phyloP scores from a whole-genome alignment of 2,329 filamentous ascomycete species.

The Penicillium expansum region DNA sequence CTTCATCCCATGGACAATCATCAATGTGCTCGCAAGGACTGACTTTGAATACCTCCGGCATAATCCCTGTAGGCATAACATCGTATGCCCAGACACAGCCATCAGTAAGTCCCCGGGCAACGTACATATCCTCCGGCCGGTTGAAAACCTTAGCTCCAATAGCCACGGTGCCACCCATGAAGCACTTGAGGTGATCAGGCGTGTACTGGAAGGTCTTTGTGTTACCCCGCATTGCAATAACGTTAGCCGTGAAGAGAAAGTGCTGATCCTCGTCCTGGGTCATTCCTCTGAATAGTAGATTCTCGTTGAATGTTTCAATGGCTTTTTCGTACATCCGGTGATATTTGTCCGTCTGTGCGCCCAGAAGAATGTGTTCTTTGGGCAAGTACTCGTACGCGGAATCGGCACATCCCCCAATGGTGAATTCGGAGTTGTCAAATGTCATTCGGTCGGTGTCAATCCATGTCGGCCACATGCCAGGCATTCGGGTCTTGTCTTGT shows the following conservation, averaged over 20 bases:
- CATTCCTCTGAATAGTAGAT: slow-evolving; percentile 48
- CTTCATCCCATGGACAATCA: slow-evolving; percentile 55
- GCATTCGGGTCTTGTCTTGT: slow-evolving; percentile 67
- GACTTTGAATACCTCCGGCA: slow-evolving; percentile 59
- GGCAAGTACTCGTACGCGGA: slow-evolving; percentile 52
- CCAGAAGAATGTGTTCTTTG: slow-evolving; percentile 48
- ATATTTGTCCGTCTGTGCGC: slow-evolving; percentile 43
- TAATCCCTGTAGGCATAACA: slow-evolving; percentile 56
- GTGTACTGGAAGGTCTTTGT: slow-evolving; percentile 32
- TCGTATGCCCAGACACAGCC: slow-evolving; percentile 63
- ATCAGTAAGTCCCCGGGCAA: slow-evolving; percentile 57
- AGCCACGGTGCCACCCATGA: slow-evolving; percentile 61
- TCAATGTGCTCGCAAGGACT: slow-evolving; percentile 47
- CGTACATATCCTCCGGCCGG: slow-evolving; percentile 52
- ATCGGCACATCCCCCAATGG: slow-evolving; percentile 48
- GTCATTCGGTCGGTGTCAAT: slow-evolving; percentile 56
- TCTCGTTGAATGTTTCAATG: slow-evolving; percentile 39
- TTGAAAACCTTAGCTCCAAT: slow-evolving; percentile 58
- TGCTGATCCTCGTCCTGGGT: slow-evolving; percentile 37
- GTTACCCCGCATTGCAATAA: slow-evolving; percentile 18
- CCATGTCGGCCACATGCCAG: slow-evolving; percentile 75
- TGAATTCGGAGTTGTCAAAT: slow-evolving; percentile 38
- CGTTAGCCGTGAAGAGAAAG: slow-evolving; percentile 42
- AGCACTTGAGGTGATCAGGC: slow-evolving; percentile 60
- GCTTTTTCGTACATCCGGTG: slow-evolving; percentile 44